Base-by-base conservation (phyloP, 345 rosid genomes). In the Acer yangbiense region DNA sequence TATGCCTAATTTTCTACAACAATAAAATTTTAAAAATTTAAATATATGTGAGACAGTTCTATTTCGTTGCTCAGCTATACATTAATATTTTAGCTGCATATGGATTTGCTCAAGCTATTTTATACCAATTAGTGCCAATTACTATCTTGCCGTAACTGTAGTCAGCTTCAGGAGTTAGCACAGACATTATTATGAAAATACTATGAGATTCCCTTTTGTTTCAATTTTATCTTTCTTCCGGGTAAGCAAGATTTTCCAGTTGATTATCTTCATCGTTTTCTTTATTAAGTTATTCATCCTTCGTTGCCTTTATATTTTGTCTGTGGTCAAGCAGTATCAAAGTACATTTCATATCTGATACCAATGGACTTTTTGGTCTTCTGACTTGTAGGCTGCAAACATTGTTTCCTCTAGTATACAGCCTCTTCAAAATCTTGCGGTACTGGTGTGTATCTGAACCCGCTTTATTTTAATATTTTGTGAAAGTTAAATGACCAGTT, bases 361-460 rank as follows among this genome's bases (percentile, higher is more conserved):
- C 41, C 48, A 58, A 48, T 48, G 17, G 35, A 7, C 57, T 18
- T 55, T 43, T 65, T 63, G 17, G 46, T 69, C 55, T 25, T 32
- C 43, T 60, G 7, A 64, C 69, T 67, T 81, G 76, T 79, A 94
- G 98, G 97, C 86, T 60, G 89, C 90, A 73, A 95, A 79, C 75
- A 84, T 89, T 77, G 97, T 94, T 71, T 89, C 85, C 71, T 90
- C 95, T 7, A 89, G 90, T 79, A 94, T 94, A 76, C 97, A 94
- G 70, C 94, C 98, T 75, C 89, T 86, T 75, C 92, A 91, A 78
- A 93, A 95, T 85, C 13, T 88, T 41, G 84, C 78, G 76, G 89
- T 88, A 62, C 76, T 89, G 77, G 98, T 92, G 29, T 80, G 90
- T 81, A 32, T 70, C 75, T 71, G 21, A 16, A 21, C 48, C 46